A percentile compares a stretch with the other conserved stretches of the same genome.
Conservation (phyloP, 768 basidiomycete species). For the Phanerodontia chrysosporium region DNA sequence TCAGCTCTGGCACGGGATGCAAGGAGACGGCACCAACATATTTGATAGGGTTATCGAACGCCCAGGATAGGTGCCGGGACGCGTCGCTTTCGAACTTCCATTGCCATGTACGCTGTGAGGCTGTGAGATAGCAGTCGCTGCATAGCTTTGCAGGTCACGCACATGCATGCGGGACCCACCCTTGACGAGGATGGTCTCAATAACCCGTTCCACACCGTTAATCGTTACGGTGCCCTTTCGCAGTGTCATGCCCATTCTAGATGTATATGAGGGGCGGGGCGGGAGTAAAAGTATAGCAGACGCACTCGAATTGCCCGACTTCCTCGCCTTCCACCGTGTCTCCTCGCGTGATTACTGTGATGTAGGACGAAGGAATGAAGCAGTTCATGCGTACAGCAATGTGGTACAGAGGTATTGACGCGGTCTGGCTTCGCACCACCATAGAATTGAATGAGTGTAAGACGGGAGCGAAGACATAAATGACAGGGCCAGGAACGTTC, state of each 20-base stretch:
- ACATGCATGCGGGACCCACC: constrained; percentile 14
- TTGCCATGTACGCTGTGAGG: constrained; percentile 18
- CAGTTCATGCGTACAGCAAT: constrained; percentile 46
- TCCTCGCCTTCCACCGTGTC: constrained; percentile 38
- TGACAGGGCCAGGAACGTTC: constrained; percentile 2
- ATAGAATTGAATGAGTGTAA: constrained; percentile 18
- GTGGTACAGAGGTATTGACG: constrained; percentile 31
- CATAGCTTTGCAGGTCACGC: background rate
- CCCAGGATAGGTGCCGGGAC: constrained; percentile 15
- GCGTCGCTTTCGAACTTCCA: constrained; percentile 19
- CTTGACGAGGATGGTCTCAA: constrained; percentile 17
- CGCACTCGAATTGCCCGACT: constrained; percentile 48
- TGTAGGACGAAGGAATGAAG: constrained; percentile 45
- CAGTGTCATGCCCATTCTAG: constrained; percentile 22
- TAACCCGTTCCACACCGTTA: constrained; percentile 15
- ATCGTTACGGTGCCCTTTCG: constrained; percentile 16
- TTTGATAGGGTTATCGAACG: constrained; percentile 19
- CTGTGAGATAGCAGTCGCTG: background rate
- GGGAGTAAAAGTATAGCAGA: background rate
- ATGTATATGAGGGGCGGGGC: background rate
- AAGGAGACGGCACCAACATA: constrained; percentile 10
- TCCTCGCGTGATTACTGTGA: constrained; percentile 39
- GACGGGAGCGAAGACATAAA: constrained; percentile 12
- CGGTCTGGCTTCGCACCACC: constrained; percentile 8
- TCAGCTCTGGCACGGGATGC: background rate